Evolutionary conservation across 371 early-diverging fungal species (phyloP), one percentile per base, ranked within the genome.

Genomic region (Mortierella sp.): DNA sequence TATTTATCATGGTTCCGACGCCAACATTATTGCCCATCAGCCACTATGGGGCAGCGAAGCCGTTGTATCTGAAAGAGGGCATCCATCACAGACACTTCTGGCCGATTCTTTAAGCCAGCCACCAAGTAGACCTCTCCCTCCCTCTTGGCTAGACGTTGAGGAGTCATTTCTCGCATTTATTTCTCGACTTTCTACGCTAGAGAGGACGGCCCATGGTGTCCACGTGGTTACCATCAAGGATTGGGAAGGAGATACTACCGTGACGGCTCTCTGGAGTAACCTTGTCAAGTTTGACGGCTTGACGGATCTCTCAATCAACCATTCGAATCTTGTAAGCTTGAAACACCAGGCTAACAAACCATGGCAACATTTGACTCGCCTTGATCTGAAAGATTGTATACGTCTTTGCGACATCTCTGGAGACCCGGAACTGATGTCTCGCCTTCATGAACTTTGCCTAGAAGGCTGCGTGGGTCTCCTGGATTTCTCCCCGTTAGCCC

Each of bases 301-400:
- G 43, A 47, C 4, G 15, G 50, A 64, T 3, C 63, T 77, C 16
- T 48, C 65, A 5, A 47, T 72, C 19, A 50, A 57, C 21, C 61
- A 64, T 8, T 77, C 72, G 21, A 43, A 9, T 7, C 41, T 71
- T 32, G 19, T 33, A 43, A 36, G 22, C 10, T 41, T 70, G 13
- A 8, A 13, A 43, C n/a, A n/a, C 2, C 38, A 10, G 2, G 19
- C 16, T 9, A 4, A 40, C 19, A 21, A 13, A 13, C 22, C 58
- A 19, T 72, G 77, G 72, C 10, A 28, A 41, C 33, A 62, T 19
- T 21, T 78, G 22, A 57, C 40, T 13, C 61, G 40, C 3, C 48
- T 81, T 16, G 73, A 72, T 38, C 21, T 81, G 16, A 65, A 48
- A 43, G 69, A 67, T 16, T 81, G 76, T 53, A 10, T n/a, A 15